phyloP scores from a whole-genome alignment of 2,329 filamentous ascomycete species.

The Xylariomycetidae sp. region DNA sequence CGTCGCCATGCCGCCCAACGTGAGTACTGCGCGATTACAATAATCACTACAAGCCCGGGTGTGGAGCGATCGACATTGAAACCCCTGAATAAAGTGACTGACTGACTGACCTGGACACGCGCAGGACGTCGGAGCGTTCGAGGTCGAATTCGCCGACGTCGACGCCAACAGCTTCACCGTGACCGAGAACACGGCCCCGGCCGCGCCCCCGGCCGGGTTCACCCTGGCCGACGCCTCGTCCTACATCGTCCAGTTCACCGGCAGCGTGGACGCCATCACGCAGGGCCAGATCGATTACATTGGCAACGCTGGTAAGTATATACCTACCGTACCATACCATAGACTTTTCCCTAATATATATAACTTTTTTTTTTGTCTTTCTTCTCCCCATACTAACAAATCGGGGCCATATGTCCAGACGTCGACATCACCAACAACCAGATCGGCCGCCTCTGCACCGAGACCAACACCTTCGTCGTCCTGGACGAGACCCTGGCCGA shows the following conservation, averaged over 20 bases:
- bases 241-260: conserved; percentile 30
- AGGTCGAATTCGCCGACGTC: conserved; percentile 35
- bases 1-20: conserved; percentile 1
- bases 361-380: too few species aligned
- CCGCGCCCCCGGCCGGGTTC: conserved; percentile 31
- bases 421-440: conserved; percentile 32
- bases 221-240: conserved; percentile 31
- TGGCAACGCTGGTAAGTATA: conserved; percentile 30
- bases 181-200: conserved; percentile 31
- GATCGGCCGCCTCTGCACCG: conserved; percentile 30
- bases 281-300: conserved; percentile 38
- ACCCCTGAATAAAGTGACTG: not conserved
- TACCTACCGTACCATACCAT: too few species aligned
- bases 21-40: not conserved
- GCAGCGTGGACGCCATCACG: conserved; percentile 25
- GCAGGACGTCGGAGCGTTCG: conserved; percentile 19
- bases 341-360: too few species aligned
- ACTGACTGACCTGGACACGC: not conserved
- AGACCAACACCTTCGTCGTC: conserved; percentile 32
- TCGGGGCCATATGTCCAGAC: conserved; percentile 15
- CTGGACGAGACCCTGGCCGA: conserved; percentile 29
- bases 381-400: not conserved
- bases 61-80: too few species aligned
- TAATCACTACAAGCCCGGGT: too few species aligned
- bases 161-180: conserved; percentile 30